phyloP scores from a whole-genome alignment of 371 early-diverging fungal species.

The Actinomucor elegans region DNA sequence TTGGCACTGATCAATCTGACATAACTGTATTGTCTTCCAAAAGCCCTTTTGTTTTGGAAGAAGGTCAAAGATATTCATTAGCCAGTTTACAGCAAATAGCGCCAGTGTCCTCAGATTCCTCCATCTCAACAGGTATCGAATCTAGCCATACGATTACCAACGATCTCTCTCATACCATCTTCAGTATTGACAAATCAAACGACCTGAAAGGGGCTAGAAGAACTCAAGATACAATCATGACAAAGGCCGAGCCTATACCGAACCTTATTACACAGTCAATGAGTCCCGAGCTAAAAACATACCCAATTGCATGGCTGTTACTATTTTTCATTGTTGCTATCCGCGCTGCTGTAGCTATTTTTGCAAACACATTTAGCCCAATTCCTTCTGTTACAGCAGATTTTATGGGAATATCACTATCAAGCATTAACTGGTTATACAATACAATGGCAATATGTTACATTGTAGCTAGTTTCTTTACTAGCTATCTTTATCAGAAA shows the following conservation, averaged over 20 bases:
- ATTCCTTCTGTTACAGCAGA: conserved; percentile 39
- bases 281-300: conserved; percentile 21
- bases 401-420: conserved; percentile 30
- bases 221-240: not conserved
- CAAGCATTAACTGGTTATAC: conserved; percentile 41
- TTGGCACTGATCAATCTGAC: too few relatives aligned
- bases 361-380: conserved; percentile 41
- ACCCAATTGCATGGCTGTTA: conserved; percentile 39
- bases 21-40: too few relatives aligned
- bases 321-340: conserved; percentile 34
- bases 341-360: conserved; percentile 38
- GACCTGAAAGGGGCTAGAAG: not conserved
- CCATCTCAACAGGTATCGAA: not conserved
- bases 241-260: conserved; percentile 1
- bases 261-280: not conserved
- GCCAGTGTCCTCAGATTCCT: not conserved
- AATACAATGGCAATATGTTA: conserved; percentile 51
- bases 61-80: too few relatives aligned
- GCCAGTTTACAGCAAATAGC: too few relatives aligned
- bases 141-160: conserved; percentile 12
- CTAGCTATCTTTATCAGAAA: conserved; percentile 50
- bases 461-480: conserved; percentile 48
- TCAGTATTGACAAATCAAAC: too few relatives aligned
- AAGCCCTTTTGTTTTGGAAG: too few relatives aligned
- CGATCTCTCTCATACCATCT: not conserved